These are phyloP conservation scores for Neofusicoccum cordaticola DNA, from an alignment of 2,329 filamentous ascomycete species.

Conservation along the genomic window DNA sequence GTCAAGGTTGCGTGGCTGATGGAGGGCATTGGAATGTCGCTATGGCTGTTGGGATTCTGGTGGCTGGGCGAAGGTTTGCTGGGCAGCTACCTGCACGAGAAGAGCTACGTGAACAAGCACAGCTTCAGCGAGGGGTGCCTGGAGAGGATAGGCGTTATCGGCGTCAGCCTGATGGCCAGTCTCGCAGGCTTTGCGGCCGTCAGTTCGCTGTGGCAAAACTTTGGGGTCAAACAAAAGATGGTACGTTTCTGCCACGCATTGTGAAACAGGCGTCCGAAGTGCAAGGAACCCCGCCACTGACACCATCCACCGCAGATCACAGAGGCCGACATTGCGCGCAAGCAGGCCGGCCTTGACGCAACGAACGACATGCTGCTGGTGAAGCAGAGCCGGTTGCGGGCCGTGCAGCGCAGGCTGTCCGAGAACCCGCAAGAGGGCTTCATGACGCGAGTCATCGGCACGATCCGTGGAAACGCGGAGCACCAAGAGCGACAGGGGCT, in stretches of 20 bases:
- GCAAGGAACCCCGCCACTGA: conserved; percentile 17
- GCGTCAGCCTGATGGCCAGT: conserved; percentile 80
- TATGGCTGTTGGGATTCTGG: conserved; percentile 76
- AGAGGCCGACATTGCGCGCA: conserved; percentile 71
- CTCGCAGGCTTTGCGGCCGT: conserved; percentile 89
- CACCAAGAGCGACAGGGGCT: conserved; percentile 54
- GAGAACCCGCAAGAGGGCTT: conserved; percentile 55
- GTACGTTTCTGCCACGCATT: conserved; percentile 32
- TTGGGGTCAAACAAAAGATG: conserved; percentile 62
- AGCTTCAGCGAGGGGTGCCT: conserved; percentile 56
- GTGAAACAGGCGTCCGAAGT: too few relatives aligned
- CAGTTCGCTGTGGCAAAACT: conserved; percentile 80
- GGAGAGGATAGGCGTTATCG: conserved; percentile 75
- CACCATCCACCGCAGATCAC: conserved; percentile 46
- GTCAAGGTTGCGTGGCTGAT: conserved; percentile 63
- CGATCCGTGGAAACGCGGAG: conserved; percentile 62
- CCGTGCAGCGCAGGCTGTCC: conserved; percentile 64
- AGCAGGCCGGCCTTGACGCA: conserved; percentile 74
- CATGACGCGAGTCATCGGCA: conserved; percentile 70
- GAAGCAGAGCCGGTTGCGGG: conserved; percentile 70
- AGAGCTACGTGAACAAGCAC: conserved; percentile 42
- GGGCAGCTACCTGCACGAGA: conserved; percentile 49
- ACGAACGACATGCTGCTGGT: conserved; percentile 74
- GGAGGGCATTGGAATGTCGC: conserved; percentile 59
- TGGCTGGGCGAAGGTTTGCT: conserved; percentile 66